Base-by-base conservation (phyloP, 2,329 filamentous ascomycete species). In the Botrytis fabae region DNA sequence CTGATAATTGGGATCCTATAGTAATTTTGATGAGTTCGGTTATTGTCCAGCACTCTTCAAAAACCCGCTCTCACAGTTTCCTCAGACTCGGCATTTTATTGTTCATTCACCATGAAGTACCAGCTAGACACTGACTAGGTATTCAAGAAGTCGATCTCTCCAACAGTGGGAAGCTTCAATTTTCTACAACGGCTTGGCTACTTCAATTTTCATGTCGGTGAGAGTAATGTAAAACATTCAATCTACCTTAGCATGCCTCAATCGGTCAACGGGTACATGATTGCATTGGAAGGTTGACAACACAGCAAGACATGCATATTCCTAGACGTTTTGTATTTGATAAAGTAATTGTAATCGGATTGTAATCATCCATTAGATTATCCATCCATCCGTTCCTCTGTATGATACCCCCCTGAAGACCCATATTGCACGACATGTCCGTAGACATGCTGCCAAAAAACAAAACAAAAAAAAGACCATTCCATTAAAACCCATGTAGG, bases 371-470 rank as follows among this genome's bases (percentile, higher is more conserved):
- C 69, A 72, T 60, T 65, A 44, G 65, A 64, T 68, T 74, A 62
- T 74, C 69, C 57, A 72, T 69, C 61, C 44, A 54, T 57, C 42
- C 28, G 20, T 51, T 48, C 54, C 46, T 71, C 72, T 65, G 61
- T 70, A 70, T 59, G 60, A 59, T 44, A 16, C 46, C 38, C 71
- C 42, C 57, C 48, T 28, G 25, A 32, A 75, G 73, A 61, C 68
- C 72, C 62, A 62, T 57, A 42, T 60, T 71, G 63, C 40, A 72
- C 72, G 74, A 63, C 73, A 77, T 46, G 74, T 76, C 76, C 75
- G 74, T 77, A 74, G 75, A 77, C 76, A 74, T 75, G 71, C 74
- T 73, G 73, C 73, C 73, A 74, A 68, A 74, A 74, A 72, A 70
- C 65, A 59, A 46, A 70, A 70, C 57, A 73, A 48, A 73, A 73